These are phyloP conservation scores for Saturnispora quitensis DNA, from an alignment of 805 yeast species.

Conservation along the genomic window DNA sequence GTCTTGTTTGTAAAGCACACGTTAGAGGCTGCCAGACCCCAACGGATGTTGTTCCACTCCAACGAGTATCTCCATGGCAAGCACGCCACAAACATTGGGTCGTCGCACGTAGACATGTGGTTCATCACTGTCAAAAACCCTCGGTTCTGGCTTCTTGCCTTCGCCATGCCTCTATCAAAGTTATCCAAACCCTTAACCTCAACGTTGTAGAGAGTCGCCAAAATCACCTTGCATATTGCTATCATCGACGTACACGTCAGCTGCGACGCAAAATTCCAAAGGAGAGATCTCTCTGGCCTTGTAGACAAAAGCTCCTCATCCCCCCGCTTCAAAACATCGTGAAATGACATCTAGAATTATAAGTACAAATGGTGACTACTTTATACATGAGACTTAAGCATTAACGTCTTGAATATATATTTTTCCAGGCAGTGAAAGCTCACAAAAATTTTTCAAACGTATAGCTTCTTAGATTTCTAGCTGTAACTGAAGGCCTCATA, in stretches of 20 bases:
- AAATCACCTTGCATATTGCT: constrained; percentile 50
- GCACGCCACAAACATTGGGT: constrained; percentile 83
- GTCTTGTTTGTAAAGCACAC: constrained; percentile 62
- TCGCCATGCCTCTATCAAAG: constrained; percentile 54
- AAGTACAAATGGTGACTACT: background rate
- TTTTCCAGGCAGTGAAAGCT: background rate
- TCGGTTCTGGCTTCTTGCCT: constrained; percentile 57
- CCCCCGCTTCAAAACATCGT: constrained; percentile 62
- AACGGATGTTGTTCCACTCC: constrained; percentile 61
- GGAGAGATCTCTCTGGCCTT: constrained; percentile 41
- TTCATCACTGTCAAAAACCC: constrained; percentile 83
- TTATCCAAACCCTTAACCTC: constrained; percentile 51
- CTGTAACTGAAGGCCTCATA: background rate
- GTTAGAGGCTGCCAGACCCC: constrained; percentile 94
- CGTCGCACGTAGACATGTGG: constrained; percentile 88
- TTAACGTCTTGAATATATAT: background rate
- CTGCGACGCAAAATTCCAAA: constrained; percentile 65
- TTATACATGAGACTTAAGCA: background rate
- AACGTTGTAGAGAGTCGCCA: constrained; percentile 57
- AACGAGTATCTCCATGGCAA: constrained; percentile 62
- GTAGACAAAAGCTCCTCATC: constrained; percentile 51
- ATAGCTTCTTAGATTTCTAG: background rate
- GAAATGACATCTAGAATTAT: constrained; percentile 47
- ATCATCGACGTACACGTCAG: constrained; percentile 61
- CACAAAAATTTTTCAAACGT: background rate